Evolutionary conservation across 164 flowering plant genomes (phyloP).

Genomic region (Liriodendron chinense): DNA sequence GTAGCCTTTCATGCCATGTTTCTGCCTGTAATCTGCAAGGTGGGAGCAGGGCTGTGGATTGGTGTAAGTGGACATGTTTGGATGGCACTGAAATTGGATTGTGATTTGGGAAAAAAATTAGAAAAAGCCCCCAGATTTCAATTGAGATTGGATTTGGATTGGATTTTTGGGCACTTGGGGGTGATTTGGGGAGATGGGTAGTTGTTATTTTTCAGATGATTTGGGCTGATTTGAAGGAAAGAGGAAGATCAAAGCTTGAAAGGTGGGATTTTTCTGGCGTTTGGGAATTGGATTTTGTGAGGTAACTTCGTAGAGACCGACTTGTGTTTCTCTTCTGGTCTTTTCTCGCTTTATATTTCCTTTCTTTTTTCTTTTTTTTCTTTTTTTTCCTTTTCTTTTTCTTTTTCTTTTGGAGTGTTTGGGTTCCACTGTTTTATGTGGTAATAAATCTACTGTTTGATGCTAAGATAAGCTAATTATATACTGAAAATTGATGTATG

Average conservation of each 20-base stretch:
- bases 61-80: constrained; percentile 29
- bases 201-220: not conserved
- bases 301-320: not conserved
- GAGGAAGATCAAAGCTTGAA: constrained; percentile 12
- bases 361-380: too few species aligned
- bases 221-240: constrained; percentile 8
- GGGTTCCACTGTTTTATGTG: not conserved
- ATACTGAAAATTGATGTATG: not conserved
- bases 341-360: not conserved
- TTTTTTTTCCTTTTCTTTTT: too few species aligned
- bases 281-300: not conserved
- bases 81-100: constrained; percentile 14
- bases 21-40: constrained; percentile 65
- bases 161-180: not conserved
- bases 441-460: not conserved
- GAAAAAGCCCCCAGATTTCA: not conserved
- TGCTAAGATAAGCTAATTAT: not conserved
- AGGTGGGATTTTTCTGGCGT: not conserved
- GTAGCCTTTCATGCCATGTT: constrained; percentile 50
- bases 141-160: not conserved
- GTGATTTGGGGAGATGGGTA: not conserved
- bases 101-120: constrained; percentile 6
- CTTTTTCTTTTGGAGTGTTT: not conserved
- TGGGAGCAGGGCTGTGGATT: constrained; percentile 71
- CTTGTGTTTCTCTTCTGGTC: not conserved